These are phyloP conservation scores for Mycena filopes DNA, from an alignment of 768 basidiomycete genomes.

Conservation along the genomic window DNA sequence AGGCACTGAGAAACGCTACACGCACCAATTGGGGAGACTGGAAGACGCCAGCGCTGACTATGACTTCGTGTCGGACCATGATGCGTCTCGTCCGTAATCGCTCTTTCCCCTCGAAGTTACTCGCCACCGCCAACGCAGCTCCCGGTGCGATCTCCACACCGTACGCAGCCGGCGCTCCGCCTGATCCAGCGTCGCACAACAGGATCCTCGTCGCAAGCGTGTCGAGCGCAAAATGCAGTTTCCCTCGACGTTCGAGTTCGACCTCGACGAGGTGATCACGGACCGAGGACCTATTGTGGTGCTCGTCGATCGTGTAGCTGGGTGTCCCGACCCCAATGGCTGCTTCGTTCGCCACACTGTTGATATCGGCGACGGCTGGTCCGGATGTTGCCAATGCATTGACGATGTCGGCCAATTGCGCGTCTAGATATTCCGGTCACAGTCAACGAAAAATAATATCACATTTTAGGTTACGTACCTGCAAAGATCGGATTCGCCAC, in stretches of 20 bases:
- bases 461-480: slow-evolving; percentile 21
- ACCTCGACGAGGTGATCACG: slow-evolving; percentile 39
- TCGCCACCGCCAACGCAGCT: slow-evolving; percentile 40
- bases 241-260: slow-evolving; percentile 18
- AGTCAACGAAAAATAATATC: background rate
- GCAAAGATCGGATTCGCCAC: slow-evolving; percentile 36
- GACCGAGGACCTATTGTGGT: slow-evolving; percentile 42
- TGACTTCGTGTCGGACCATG: slow-evolving; percentile 42
- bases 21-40: slow-evolving; percentile 44
- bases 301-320: slow-evolving; percentile 37
- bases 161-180: slow-evolving; percentile 33
- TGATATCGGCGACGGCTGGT: slow-evolving; percentile 33
- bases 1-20: slow-evolving; percentile 19
- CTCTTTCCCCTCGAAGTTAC: slow-evolving; percentile 39
- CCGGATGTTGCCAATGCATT: slow-evolving; percentile 20
- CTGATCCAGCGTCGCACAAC: slow-evolving; percentile 29
- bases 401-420: slow-evolving; percentile 35
- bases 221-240: slow-evolving; percentile 37
- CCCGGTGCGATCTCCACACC: slow-evolving; percentile 35
- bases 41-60: slow-evolving; percentile 42
- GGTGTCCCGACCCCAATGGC: slow-evolving; percentile 35
- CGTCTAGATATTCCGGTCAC: slow-evolving; percentile 28
- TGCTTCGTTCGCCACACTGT: slow-evolving; percentile 36
- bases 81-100: slow-evolving; percentile 29
- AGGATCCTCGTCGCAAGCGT: slow-evolving; percentile 41